A percentile compares a stretch with the other conserved stretches of the same genome.
Evolutionary conservation across 2,329 filamentous ascomycete genomes (phyloP).

Genomic region (Pseudogymnoascus sp.): DNA sequence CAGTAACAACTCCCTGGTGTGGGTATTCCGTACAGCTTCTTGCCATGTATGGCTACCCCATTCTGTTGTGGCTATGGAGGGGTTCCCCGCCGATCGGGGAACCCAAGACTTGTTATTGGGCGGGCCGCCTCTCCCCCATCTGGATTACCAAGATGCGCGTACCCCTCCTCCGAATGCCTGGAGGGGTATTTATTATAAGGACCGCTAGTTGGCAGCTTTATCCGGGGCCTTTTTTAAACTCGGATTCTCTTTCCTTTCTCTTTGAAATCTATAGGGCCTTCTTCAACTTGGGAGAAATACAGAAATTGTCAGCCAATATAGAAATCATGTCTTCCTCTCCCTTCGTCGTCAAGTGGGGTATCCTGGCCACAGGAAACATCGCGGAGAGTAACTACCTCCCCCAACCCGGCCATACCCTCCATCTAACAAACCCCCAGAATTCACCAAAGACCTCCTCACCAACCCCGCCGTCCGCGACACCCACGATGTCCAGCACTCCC

Average conservation of each 20-base stretch:
- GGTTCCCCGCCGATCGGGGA: not conserved
- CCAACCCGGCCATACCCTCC: conserved; percentile 1
- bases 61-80: not conserved
- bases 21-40: not conserved
- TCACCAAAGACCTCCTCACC: conserved; percentile 54
- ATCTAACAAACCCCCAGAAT: conserved; percentile 29
- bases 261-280: not conserved
- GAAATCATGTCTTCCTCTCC: conserved; percentile 12
- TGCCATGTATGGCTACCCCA: not conserved
- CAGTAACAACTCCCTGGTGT: not conserved
- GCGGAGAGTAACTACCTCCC: conserved; percentile 23
- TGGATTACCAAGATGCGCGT: not conserved
- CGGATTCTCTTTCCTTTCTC: not conserved
- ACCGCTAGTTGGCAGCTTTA: not conserved
- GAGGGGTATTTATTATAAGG: not conserved
- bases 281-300: not conserved
- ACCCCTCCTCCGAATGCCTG: not conserved
- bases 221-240: not conserved
- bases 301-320: not conserved
- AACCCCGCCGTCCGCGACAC: conserved; percentile 52
- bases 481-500: conserved; percentile 50
- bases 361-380: conserved; percentile 30
- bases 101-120: not conserved
- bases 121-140: not conserved
- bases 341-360: conserved; percentile 27